A percentile compares a stretch with the other conserved stretches of the same genome.
Conservation (phyloP, 768 basidiomycete species). For the Boletus tylopilopsis region DNA sequence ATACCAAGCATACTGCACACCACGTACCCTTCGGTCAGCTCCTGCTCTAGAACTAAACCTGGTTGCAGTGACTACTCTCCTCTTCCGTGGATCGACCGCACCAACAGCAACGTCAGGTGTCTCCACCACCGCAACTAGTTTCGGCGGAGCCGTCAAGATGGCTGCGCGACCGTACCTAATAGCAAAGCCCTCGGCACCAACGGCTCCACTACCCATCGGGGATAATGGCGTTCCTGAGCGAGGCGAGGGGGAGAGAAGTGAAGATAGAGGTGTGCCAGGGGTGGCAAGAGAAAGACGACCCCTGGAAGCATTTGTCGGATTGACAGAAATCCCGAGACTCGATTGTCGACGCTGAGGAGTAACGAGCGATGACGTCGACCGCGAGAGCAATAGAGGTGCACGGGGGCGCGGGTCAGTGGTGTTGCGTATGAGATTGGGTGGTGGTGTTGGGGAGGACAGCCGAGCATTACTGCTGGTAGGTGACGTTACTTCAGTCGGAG, state of each 20-base stretch:
- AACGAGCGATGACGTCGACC: constrained; percentile 45
- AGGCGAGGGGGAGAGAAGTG: constrained; percentile 26
- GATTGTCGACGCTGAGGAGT: constrained; percentile 41
- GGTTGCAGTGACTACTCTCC: constrained; percentile 82
- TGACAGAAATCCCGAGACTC: constrained; percentile 32
- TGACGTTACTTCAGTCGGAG: constrained; percentile 18
- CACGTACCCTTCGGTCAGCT: constrained; percentile 73
- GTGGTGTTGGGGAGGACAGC: constrained; percentile 29
- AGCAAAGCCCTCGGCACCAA: constrained; percentile 35
- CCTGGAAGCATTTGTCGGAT: constrained; percentile 35
- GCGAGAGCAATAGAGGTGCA: constrained; percentile 48
- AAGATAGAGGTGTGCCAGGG: constrained; percentile 38
- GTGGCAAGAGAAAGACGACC: constrained; percentile 43
- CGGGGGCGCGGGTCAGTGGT: constrained; percentile 36
- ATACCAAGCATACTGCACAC: background rate
- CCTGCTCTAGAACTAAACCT: constrained; percentile 81
- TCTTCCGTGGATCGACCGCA: constrained; percentile 80
- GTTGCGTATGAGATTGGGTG: constrained; percentile 17
- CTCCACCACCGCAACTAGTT: constrained; percentile 76
- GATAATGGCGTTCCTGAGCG: constrained; percentile 35
- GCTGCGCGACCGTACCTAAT: constrained; percentile 66
- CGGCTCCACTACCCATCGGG: constrained; percentile 20
- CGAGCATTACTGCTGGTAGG: constrained; percentile 21
- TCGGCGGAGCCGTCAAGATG: constrained; percentile 79
- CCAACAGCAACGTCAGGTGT: constrained; percentile 89